phyloP scores from a whole-genome alignment of 192 early-diverging fungal species.

The Phycomyces blakesleeanus region DNA sequence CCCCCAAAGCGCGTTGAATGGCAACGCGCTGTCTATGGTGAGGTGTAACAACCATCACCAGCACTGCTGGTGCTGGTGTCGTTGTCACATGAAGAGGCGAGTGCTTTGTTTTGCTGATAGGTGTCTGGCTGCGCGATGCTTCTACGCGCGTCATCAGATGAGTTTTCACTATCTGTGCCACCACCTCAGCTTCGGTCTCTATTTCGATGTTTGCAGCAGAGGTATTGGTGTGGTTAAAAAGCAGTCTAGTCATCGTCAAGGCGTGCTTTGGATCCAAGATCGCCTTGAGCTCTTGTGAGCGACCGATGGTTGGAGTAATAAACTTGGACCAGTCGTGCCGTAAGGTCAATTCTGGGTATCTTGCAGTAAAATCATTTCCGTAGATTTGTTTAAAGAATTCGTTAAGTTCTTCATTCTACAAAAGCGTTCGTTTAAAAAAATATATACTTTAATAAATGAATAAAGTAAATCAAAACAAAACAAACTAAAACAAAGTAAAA shows the following conservation, averaged over 20 bases:
- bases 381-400: constrained; percentile 47
- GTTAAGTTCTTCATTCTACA: constrained; percentile 46
- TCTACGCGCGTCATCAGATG: constrained; percentile 29
- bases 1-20: constrained; percentile 11
- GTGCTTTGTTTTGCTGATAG: constrained; percentile 6
- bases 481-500: too few relatives aligned
- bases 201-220: constrained; percentile 24
- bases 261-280: too few relatives aligned
- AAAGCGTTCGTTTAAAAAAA: neutral
- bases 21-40: constrained; percentile 46
- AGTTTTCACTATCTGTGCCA: constrained; percentile 31
- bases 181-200: constrained; percentile 36
- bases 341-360: constrained; percentile 14
- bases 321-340: neutral
- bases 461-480: too few relatives aligned
- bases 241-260: too few relatives aligned
- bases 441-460: too few relatives aligned
- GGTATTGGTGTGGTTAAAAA: neutral
- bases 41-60: constrained; percentile 38
- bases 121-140: constrained; percentile 1
- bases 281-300: neutral
- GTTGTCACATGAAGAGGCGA: constrained; percentile 20
- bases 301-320: neutral
- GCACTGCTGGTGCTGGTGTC: neutral
- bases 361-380: constrained; percentile 33